Percentiles rank a stretch among this genome's conserved stretches.
phyloP scores from a whole-genome alignment of 2,329 filamentous ascomycete species.

The Trichoderma koningii region DNA sequence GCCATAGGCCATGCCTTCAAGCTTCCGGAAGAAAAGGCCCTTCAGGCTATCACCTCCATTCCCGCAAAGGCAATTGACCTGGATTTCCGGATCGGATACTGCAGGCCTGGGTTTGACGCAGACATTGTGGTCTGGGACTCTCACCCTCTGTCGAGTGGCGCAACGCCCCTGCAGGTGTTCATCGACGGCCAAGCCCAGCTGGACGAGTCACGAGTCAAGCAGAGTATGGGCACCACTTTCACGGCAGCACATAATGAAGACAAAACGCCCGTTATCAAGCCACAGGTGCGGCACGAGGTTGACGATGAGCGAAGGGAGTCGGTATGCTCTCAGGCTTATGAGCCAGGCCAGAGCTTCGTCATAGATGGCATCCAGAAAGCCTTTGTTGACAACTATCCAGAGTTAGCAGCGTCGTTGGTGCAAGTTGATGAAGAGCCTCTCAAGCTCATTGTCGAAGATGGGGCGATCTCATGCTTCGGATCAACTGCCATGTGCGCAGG shows the following conservation, averaged over 20 bases:
- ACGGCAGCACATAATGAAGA: slow-evolving; percentile 4
- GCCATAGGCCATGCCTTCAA: slow-evolving; percentile 44
- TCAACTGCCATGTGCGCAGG: slow-evolving; percentile 7
- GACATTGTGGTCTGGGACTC: slow-evolving; percentile 54
- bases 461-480: slow-evolving; percentile 17
- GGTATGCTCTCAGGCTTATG: slow-evolving; percentile 31
- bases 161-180: slow-evolving; percentile 50
- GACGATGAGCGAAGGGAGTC: slow-evolving; percentile 29
- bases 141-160: slow-evolving; percentile 49
- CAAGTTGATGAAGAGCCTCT: slow-evolving; percentile 4
- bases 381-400: slow-evolving; percentile 26
- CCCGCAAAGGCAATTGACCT: slow-evolving; percentile 48
- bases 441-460: slow-evolving; percentile 16
- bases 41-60: slow-evolving; percentile 44
- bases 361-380: slow-evolving; percentile 26
- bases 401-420: slow-evolving; percentile 1
- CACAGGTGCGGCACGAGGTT: slow-evolving; percentile 22
- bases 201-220: slow-evolving; percentile 38
- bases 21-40: slow-evolving; percentile 24
- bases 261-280: not conserved
- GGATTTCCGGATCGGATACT: slow-evolving; percentile 48
- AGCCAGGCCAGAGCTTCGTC: slow-evolving; percentile 9
- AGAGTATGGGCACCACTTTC: slow-evolving; percentile 27
- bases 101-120: slow-evolving; percentile 50
- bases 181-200: slow-evolving; percentile 48